Evolutionary conservation across 306 rosid species (phyloP).

Genomic region (Inga oerstediana): DNA sequence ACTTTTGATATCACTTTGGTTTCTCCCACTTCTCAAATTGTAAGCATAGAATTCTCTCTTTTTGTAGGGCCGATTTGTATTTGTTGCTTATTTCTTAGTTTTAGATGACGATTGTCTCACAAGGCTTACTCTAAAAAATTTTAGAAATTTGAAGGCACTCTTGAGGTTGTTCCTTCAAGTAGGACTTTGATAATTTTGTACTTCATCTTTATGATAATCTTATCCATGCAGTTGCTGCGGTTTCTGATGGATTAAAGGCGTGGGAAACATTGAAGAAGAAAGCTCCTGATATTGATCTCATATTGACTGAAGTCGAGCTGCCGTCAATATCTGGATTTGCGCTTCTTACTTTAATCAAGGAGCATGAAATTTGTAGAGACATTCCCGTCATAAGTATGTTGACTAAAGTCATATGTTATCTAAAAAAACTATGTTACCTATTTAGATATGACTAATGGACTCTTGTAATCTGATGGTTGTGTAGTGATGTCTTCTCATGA

Average conservation of each 20-base stretch:
- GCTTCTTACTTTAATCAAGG: constrained; percentile 73
- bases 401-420: constrained; percentile 7
- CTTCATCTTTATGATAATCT: neutral
- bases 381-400: constrained; percentile 82
- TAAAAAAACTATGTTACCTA: neutral
- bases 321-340: constrained; percentile 79
- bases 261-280: constrained; percentile 71
- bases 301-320: constrained; percentile 75
- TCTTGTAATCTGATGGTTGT: constrained; percentile 26
- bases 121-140: neutral
- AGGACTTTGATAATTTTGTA: neutral
- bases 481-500: constrained; percentile 86
- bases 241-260: constrained; percentile 70
- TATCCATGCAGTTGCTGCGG: constrained; percentile 60
- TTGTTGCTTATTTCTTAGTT: neutral
- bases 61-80: neutral
- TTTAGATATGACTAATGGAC: constrained; percentile 24
- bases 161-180: neutral
- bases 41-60: constrained; percentile 1
- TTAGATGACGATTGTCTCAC: neutral
- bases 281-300: constrained; percentile 58
- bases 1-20: neutral
- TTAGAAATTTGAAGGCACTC: neutral
- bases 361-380: constrained; percentile 67
- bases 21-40: neutral